phyloP scores from a whole-genome alignment of 2,329 filamentous ascomycete species.

The Chaetoscypha palmicola region DNA sequence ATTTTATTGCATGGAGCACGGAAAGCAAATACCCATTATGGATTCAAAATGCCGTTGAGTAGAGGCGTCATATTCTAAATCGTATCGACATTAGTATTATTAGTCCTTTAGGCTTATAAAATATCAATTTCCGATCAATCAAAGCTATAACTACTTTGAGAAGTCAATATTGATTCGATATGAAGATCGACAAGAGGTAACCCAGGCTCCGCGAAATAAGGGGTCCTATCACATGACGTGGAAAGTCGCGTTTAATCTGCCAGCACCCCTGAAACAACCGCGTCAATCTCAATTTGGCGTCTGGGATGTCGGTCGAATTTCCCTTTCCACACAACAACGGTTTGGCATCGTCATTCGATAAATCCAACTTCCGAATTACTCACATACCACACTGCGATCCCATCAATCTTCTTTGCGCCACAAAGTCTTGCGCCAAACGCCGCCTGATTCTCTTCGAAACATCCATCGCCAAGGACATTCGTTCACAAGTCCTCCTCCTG shows the following conservation, averaged over 20 bases:
- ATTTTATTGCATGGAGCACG: background rate
- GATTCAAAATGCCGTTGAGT: background rate
- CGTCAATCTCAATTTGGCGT: slow-evolving; percentile 9
- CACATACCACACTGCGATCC: background rate
- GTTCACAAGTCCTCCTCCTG: too few species aligned
- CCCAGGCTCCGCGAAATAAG: background rate
- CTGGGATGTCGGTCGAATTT: slow-evolving; percentile 1
- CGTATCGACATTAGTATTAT: background rate
- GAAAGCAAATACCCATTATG: slow-evolving; percentile 4
- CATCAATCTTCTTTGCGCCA: background rate
- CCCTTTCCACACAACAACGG: background rate
- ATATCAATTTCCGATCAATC: background rate
- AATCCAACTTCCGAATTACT: background rate
- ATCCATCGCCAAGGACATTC: background rate
- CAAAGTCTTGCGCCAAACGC: background rate
- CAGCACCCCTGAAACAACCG: slow-evolving; percentile 20
- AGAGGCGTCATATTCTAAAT: too few species aligned
- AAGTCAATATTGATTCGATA: too few species aligned
- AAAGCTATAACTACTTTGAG: background rate
- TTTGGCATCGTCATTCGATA: background rate
- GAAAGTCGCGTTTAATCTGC: background rate
- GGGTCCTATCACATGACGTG: background rate
- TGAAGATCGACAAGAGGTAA: background rate
- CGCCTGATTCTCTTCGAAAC: background rate
- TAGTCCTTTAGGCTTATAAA: background rate